Conservation (phyloP, 495 filamentous ascomycete species). For the Lasiosphaeriaceae sp. region DNA sequence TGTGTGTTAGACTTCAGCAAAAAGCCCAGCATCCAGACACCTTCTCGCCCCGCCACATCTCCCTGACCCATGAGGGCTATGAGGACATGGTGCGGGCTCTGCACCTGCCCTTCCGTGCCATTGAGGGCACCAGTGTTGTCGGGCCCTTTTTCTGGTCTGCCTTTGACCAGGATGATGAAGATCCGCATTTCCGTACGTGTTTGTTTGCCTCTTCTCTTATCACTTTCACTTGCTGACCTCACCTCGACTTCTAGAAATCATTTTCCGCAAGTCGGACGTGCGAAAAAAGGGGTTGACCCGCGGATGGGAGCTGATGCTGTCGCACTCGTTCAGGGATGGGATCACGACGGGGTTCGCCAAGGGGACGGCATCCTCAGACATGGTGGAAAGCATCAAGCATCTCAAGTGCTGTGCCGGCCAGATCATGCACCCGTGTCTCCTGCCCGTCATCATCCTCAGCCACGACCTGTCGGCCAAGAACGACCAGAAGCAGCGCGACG, state of each 20-base stretch:
- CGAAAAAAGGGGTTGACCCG: slow-evolving; percentile 54
- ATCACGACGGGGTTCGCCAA: slow-evolving; percentile 53
- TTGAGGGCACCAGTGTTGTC: slow-evolving; percentile 48
- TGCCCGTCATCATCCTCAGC: slow-evolving; percentile 50
- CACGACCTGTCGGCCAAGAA: slow-evolving; percentile 45
- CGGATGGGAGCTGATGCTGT: slow-evolving; percentile 57
- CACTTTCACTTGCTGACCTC: background rate
- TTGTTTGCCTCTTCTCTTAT: background rate
- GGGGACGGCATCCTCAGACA: slow-evolving; percentile 49
- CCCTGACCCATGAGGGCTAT: slow-evolving; percentile 38
- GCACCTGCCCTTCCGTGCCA: slow-evolving; percentile 47
- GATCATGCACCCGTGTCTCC: slow-evolving; percentile 49
- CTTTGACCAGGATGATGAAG: slow-evolving; percentile 47
- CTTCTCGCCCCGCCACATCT: slow-evolving; percentile 45
- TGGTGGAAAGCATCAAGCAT: slow-evolving; percentile 41
- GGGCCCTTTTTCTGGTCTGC: slow-evolving; percentile 56
- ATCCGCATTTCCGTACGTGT: slow-evolving; percentile 47
- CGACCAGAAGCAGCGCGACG: slow-evolving; percentile 52
- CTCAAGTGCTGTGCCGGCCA: slow-evolving; percentile 41
- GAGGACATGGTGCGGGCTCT: slow-evolving; percentile 38
- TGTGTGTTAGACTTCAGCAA: slow-evolving; percentile 40
- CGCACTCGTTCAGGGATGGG: slow-evolving; percentile 45
- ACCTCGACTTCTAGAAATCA: slow-evolving; percentile 40
- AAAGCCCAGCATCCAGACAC: slow-evolving; percentile 49
- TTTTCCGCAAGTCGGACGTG: slow-evolving; percentile 55